Percentiles rank a stretch among this genome's conserved stretches.
phyloP scores from a whole-genome alignment of 139 green algal species.

The Volvox africanus region DNA sequence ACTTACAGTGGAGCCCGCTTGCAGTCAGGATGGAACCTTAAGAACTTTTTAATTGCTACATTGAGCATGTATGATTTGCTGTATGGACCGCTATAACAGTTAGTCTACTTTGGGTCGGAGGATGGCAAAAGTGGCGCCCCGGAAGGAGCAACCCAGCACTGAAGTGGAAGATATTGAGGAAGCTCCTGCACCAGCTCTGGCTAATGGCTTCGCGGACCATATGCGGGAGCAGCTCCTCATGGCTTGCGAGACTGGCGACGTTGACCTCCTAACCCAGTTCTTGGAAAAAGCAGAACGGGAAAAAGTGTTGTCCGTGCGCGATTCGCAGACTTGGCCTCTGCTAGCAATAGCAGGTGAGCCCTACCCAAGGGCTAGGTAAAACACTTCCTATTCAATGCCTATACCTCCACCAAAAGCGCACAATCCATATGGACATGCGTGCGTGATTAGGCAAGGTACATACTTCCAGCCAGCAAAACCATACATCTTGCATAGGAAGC shows the following conservation, averaged over 20 bases:
- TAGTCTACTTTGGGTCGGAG: not conserved
- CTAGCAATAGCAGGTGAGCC: constrained; percentile 17
- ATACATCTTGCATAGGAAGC: too few species aligned
- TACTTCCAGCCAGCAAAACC: too few species aligned
- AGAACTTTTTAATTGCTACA: too few species aligned
- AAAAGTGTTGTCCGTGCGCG: not conserved
- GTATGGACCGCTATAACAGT: too few species aligned
- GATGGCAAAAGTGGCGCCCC: not conserved
- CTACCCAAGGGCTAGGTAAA: too few species aligned
- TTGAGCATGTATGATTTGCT: too few species aligned
- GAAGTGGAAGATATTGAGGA: not conserved
- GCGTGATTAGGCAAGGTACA: too few species aligned
- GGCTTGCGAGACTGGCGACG: not conserved
- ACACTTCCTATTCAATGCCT: too few species aligned
- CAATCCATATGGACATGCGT: too few species aligned
- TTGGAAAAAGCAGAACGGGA: not conserved
- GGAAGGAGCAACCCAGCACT: not conserved
- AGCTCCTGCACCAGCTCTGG: not conserved
- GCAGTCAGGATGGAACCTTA: too few species aligned
- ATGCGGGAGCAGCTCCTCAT: constrained; percentile 4
- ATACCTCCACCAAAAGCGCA: too few species aligned
- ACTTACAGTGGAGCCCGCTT: too few species aligned
- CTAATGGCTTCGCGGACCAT: not conserved
- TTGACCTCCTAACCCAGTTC: not conserved
- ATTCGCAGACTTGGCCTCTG: constrained; percentile 17